Percentiles rank a stretch among this genome's conserved stretches.
Evolutionary conservation across 192 early-diverging fungal species (phyloP).

Genomic region (Gigaspora rosea): DNA sequence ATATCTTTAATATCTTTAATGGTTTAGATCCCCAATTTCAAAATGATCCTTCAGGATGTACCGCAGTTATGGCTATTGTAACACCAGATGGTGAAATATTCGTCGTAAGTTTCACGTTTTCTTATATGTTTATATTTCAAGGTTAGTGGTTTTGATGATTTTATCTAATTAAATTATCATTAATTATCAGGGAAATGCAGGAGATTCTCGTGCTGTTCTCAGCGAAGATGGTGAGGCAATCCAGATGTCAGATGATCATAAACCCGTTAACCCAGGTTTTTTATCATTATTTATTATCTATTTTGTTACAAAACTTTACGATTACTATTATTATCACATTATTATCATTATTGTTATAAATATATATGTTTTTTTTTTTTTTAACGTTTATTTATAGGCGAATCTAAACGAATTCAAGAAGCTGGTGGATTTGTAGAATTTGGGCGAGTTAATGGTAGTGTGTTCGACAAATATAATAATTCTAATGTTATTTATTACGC

Average conservation of each 20-base stretch:
- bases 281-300: constrained; percentile 23
- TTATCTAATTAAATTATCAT: neutral
- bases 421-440: constrained; percentile 99
- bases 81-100: constrained; percentile 79
- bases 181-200: constrained; percentile 75
- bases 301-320: neutral
- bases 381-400: constrained; percentile 42
- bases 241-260: constrained; percentile 91
- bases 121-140: neutral
- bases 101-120: constrained; percentile 55
- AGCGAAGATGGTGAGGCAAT: constrained; percentile 74
- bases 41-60: constrained; percentile 93
- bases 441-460: constrained; percentile 93
- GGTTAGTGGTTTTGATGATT: neutral
- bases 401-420: constrained; percentile 80
- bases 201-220: constrained; percentile 93
- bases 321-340: neutral
- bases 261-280: constrained; percentile 78
- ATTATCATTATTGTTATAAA: neutral
- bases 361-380: neutral
- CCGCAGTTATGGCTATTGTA: constrained; percentile 86
- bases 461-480: too few relatives aligned
- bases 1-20: neutral
- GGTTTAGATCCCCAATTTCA: constrained; percentile 69
- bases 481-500: too few relatives aligned